These are phyloP conservation scores for Phylloporus sp. DNA, from an alignment of 768 basidiomycete genomes.

Conservation along the genomic window DNA sequence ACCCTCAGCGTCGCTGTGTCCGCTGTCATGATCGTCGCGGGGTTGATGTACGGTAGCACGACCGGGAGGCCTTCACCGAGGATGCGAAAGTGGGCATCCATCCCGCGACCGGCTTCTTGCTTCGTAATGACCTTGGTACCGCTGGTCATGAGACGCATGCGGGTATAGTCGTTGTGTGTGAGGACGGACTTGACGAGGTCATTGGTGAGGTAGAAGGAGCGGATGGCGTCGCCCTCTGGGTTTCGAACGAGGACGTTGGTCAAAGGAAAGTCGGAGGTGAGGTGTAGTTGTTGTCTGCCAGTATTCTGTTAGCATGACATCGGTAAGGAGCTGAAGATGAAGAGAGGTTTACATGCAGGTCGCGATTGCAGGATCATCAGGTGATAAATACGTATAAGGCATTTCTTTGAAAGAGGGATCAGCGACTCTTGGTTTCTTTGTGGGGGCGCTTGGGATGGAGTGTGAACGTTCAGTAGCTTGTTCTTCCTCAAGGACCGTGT, in stretches of 20 bases:
- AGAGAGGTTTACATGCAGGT: slow-evolving; percentile 62
- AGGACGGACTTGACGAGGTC: slow-evolving; percentile 80
- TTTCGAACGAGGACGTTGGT: slow-evolving; percentile 85
- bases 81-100: slow-evolving; percentile 64
- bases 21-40: slow-evolving; percentile 54
- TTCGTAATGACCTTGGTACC: slow-evolving; percentile 92
- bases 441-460: background rate
- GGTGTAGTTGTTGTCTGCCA: slow-evolving; percentile 64
- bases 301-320: background rate
- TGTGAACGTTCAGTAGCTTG: background rate
- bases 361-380: slow-evolving; percentile 64
- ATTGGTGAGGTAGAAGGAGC: slow-evolving; percentile 87
- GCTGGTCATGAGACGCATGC: slow-evolving; percentile 84
- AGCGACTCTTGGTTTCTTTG: slow-evolving; percentile 14
- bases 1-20: slow-evolving; percentile 55
- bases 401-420: slow-evolving; percentile 74
- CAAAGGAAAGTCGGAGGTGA: slow-evolving; percentile 67
- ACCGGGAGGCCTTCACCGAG: slow-evolving; percentile 83
- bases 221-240: slow-evolving; percentile 62
- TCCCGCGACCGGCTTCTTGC: slow-evolving; percentile 71
- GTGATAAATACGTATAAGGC: slow-evolving; percentile 79
- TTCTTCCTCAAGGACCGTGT: slow-evolving; percentile 3
- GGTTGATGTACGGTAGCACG: slow-evolving; percentile 77
- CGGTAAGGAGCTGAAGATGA: background rate
- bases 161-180: slow-evolving; percentile 74